A percentile compares a stretch with the other conserved stretches of the same genome.
phyloP scores from a whole-genome alignment of 2,329 filamentous ascomycete species.

The Coniochaeta hoffmannii region DNA sequence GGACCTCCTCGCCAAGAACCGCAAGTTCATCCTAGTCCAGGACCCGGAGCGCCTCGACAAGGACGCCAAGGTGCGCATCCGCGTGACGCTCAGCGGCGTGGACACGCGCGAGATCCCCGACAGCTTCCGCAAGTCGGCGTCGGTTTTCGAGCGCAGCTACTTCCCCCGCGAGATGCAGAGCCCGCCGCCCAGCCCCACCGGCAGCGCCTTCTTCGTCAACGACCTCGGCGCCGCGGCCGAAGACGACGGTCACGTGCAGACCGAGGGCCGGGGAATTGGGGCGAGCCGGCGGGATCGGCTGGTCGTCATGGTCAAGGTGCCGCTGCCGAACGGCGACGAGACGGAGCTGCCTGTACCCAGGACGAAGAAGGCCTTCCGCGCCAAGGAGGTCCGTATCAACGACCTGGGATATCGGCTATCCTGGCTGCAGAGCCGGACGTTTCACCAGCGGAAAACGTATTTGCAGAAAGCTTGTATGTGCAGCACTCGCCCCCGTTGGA shows the following conservation, averaged over 20 bases:
- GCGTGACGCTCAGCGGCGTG: slow-evolving; percentile 87
- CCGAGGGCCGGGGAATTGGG: slow-evolving; percentile 36
- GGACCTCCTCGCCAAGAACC: slow-evolving; percentile 80
- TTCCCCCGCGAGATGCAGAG: slow-evolving; percentile 91
- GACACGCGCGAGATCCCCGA: slow-evolving; percentile 95
- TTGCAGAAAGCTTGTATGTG: slow-evolving; percentile 86
- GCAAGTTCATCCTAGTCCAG: slow-evolving; percentile 95
- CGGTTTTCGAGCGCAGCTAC: slow-evolving; percentile 85
- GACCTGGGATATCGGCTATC: slow-evolving; percentile 93
- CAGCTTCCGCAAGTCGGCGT: slow-evolving; percentile 83
- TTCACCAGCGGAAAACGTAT: slow-evolving; percentile 79
- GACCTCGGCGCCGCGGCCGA: slow-evolving; percentile 51
- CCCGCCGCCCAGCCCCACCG: slow-evolving; percentile 67
- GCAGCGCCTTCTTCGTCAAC: slow-evolving; percentile 67
- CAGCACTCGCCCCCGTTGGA: background rate
- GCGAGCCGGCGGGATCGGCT: slow-evolving; percentile 26
- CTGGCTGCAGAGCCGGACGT: slow-evolving; percentile 90
- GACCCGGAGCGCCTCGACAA: slow-evolving; percentile 58
- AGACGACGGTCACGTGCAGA: slow-evolving; percentile 39
- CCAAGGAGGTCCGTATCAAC: slow-evolving; percentile 84
- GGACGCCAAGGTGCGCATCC: slow-evolving; percentile 74
- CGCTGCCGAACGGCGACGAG: slow-evolving; percentile 62
- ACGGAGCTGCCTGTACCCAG: slow-evolving; percentile 68
- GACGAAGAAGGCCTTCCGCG: slow-evolving; percentile 60
- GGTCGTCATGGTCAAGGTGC: slow-evolving; percentile 49